Conservation (phyloP, 73 alveolate species). For the Tetrahymena thermophila region DNA sequence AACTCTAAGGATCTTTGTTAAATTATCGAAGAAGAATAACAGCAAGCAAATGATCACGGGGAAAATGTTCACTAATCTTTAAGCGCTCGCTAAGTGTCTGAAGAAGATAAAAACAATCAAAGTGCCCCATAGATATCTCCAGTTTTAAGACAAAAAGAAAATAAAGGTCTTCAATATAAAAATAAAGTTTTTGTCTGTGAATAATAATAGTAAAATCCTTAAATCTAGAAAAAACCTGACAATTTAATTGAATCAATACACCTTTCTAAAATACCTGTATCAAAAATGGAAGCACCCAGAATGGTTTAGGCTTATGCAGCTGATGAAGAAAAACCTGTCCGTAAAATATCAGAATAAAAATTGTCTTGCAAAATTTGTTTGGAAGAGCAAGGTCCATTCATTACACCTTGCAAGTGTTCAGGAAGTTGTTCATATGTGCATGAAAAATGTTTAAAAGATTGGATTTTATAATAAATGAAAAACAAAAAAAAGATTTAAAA, state of each 20-base stretch:
- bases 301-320: neutral
- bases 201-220: neutral
- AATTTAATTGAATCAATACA: neutral
- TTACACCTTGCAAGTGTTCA: conserved; percentile 35
- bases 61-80: neutral
- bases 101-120: neutral
- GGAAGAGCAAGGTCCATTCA: conserved; percentile 17
- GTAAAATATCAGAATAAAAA: neutral
- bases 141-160: neutral
- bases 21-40: neutral
- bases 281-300: neutral
- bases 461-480: conserved; percentile 14
- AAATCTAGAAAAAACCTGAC: neutral
- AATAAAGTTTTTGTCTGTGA: neutral
- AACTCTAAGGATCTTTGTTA: neutral
- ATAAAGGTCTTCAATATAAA: neutral
- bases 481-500: neutral
- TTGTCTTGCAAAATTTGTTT: conserved; percentile 27
- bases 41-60: neutral
- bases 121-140: neutral
- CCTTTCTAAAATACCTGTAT: neutral
- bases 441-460: conserved; percentile 32
- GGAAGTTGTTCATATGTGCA: conserved; percentile 15
- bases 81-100: neutral
- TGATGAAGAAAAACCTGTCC: neutral